Evolutionary conservation across 208 protist species (phyloP).

Genomic region (Herpetomonas tarakana): DNA sequence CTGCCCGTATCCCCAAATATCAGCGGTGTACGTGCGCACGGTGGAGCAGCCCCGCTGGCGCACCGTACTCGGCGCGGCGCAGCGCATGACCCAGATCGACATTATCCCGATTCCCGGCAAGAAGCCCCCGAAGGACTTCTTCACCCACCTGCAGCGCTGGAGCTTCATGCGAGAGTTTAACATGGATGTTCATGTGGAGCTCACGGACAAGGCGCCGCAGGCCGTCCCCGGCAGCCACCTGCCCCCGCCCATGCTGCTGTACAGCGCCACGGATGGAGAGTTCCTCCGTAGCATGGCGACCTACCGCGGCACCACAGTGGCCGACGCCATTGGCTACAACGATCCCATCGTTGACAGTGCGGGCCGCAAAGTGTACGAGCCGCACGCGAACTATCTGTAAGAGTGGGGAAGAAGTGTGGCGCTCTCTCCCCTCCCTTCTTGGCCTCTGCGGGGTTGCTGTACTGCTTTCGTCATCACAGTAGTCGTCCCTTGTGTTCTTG

Average conservation of each 20-base stretch:
- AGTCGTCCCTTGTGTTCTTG: too few relatives aligned
- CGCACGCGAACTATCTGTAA: constrained; percentile 27
- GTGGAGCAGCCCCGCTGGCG: constrained; percentile 69
- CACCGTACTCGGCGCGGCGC: constrained; percentile 51
- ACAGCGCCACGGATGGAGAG: constrained; percentile 42
- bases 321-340: constrained; percentile 66
- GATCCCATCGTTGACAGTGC: constrained; percentile 62
- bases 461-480: too few relatives aligned
- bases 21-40: constrained; percentile 67
- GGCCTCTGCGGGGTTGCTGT: too few relatives aligned
- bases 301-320: constrained; percentile 53
- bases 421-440: too few relatives aligned
- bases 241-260: constrained; percentile 49
- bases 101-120: constrained; percentile 38
- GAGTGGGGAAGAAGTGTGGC: neutral
- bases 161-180: constrained; percentile 86
- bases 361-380: constrained; percentile 40
- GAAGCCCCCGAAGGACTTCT: constrained; percentile 49
- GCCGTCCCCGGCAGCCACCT: constrained; percentile 17
- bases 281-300: constrained; percentile 60
- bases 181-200: constrained; percentile 82
- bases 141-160: constrained; percentile 74
- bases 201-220: constrained; percentile 34
- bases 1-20: constrained; percentile 57
- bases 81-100: constrained; percentile 85